These are phyloP conservation scores for Quercus glauca DNA, from an alignment of 306 rosid genomes.

Conservation along the genomic window DNA sequence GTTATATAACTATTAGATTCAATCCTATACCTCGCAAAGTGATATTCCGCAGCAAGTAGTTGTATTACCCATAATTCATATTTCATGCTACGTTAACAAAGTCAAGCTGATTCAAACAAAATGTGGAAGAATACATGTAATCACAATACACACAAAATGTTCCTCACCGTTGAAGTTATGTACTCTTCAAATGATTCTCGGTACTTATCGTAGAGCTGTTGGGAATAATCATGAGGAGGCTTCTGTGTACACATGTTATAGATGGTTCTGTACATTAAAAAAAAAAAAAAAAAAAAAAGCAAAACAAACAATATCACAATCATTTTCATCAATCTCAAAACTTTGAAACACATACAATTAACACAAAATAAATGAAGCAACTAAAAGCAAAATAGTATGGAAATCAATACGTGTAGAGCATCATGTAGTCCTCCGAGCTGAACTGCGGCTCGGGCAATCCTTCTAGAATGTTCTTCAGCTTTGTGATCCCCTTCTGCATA, in stretches of 20 bases:
- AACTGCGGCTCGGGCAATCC: conserved; percentile 27
- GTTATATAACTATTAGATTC: neutral
- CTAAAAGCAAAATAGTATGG: neutral
- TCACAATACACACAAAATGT: neutral
- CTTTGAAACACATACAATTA: neutral
- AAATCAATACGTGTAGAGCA: conserved; percentile 46
- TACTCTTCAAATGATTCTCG: conserved; percentile 62
- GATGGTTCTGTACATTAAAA: conserved; percentile 40
- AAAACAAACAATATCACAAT: neutral
- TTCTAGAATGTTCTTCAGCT: conserved; percentile 49
- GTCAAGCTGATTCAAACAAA: neutral
- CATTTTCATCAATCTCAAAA: conserved; percentile 6
- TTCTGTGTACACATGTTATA: conserved; percentile 65
- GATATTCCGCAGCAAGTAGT: neutral
- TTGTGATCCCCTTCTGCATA: conserved; percentile 37
- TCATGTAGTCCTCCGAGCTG: conserved; percentile 38
- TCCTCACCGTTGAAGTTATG: conserved; percentile 52
- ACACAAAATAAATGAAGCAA: neutral
- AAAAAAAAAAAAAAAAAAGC: neutral
- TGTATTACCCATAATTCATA: neutral
- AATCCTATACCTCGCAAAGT: neutral
- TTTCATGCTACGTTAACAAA: neutral
- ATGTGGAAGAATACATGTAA: neutral
- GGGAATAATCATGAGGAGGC: conserved; percentile 47
- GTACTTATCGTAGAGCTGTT: conserved; percentile 56